Percentiles rank a stretch among this genome's conserved stretches.
Conservation (phyloP, 352 stramenopile genomes). For the Peronospora farinosa region DNA sequence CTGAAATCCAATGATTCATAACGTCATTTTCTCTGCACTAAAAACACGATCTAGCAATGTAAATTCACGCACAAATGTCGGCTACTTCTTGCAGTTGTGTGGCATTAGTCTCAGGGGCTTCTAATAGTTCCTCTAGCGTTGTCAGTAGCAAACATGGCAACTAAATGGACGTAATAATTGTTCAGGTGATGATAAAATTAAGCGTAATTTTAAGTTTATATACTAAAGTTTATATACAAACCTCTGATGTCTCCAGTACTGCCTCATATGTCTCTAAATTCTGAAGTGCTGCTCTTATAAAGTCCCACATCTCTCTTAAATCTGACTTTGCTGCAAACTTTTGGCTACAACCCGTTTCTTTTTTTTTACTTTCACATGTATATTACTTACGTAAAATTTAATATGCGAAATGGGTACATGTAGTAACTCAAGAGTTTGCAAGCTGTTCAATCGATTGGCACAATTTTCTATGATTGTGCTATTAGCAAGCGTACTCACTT, state of each 20-base stretch:
- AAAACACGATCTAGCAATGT: neutral
- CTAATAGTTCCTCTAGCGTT: slow-evolving; percentile 20
- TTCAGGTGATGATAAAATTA: neutral
- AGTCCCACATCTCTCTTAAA: slow-evolving; percentile 15
- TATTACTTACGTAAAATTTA: neutral
- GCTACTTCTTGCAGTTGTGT: slow-evolving; percentile 27
- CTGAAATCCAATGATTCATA: slow-evolving; percentile 12
- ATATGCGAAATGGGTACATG: neutral
- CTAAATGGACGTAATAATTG: slow-evolving; percentile 4
- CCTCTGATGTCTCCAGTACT: slow-evolving; percentile 26
- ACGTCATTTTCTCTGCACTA: neutral
- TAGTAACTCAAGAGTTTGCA: neutral
- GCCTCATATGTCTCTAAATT: slow-evolving; percentile 28
- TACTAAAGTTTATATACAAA: slow-evolving; percentile 3
- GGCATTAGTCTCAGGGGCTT: slow-evolving; percentile 14
- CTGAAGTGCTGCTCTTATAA: slow-evolving; percentile 19
- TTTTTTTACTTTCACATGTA: no score
- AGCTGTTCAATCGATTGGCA: slow-evolving; percentile 2
- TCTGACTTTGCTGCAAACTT: no score
- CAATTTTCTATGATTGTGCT: neutral
- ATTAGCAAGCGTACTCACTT: slow-evolving; percentile 4
- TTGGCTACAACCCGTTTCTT: no score
- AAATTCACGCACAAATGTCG: slow-evolving; percentile 26
- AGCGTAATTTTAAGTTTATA: neutral
- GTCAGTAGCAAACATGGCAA: slow-evolving; percentile 21